phyloP scores from a whole-genome alignment of 305 asterid genomes.

The Rubia tinctorum region DNA sequence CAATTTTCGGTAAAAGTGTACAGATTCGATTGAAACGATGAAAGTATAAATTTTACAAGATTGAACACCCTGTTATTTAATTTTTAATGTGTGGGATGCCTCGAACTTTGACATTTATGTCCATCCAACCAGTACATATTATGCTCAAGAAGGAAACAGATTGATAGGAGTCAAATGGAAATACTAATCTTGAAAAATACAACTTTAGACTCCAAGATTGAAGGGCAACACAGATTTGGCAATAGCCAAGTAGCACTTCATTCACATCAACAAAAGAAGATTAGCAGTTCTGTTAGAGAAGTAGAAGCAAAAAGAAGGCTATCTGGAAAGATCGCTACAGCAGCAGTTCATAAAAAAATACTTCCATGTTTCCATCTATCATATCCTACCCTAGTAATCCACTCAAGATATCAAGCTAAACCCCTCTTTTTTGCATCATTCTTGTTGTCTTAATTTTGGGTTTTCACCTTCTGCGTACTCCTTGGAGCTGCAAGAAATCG shows the following conservation, averaged over 20 bases:
- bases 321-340: constrained; percentile 28
- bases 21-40: too few relatives aligned
- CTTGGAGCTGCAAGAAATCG: constrained; percentile 60
- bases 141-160: neutral
- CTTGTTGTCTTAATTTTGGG: constrained; percentile 33
- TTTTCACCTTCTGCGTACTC: constrained; percentile 65
- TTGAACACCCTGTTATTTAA: too few relatives aligned
- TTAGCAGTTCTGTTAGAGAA: neutral
- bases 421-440: constrained; percentile 3
- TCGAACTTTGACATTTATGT: too few relatives aligned
- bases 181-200: too few relatives aligned
- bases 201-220: neutral
- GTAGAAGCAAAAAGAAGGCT: constrained; percentile 16
- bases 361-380: constrained; percentile 31
- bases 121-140: too few relatives aligned
- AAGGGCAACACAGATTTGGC: neutral
- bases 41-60: too few relatives aligned
- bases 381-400: constrained; percentile 29
- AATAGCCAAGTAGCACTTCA: neutral
- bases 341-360: constrained; percentile 28
- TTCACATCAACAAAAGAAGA: neutral
- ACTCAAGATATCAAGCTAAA: constrained; percentile 21
- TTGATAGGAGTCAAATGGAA: neutral
- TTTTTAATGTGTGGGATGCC: too few relatives aligned
- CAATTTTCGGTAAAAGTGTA: too few relatives aligned